Evolutionary conservation across 306 rosid genomes (phyloP).

Genomic region (Erythrophleum fordii): DNA sequence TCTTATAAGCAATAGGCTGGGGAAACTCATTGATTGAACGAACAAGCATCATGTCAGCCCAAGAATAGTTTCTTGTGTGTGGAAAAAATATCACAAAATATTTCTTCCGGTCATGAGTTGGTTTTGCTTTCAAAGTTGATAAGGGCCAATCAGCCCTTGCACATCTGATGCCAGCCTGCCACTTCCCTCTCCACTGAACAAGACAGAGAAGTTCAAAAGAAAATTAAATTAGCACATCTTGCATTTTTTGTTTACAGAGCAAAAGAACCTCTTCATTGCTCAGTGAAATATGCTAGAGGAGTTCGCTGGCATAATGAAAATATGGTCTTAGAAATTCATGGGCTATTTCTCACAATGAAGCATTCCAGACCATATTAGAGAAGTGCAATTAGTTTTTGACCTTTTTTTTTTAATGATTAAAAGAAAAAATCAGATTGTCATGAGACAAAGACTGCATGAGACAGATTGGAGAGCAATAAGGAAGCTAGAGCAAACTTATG

Average conservation of each 20-base stretch:
- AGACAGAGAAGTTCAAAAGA: conserved; percentile 35
- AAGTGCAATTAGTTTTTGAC: conserved; percentile 5
- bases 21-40: conserved; percentile 79
- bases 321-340: not conserved
- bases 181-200: conserved; percentile 95
- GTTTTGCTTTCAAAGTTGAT: conserved; percentile 93
- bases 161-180: conserved; percentile 98
- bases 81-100: conserved; percentile 93
- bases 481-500: conserved; percentile 17
- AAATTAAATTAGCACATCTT: conserved; percentile 41
- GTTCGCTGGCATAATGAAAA: conserved; percentile 18
- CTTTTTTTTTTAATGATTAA: not conserved
- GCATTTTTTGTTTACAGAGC: conserved; percentile 13
- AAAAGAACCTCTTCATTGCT: conserved; percentile 21
- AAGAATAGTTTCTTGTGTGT: conserved; percentile 85
- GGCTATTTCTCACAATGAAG: conserved; percentile 24
- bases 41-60: conserved; percentile 93
- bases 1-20: conserved; percentile 82
- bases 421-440: not conserved
- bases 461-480: not conserved
- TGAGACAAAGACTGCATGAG: not conserved
- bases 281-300: conserved; percentile 25
- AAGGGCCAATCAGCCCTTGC: conserved; percentile 96
- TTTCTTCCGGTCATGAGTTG: conserved; percentile 91
- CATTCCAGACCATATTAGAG: conserved; percentile 25